Base-by-base conservation (phyloP, 2,329 filamentous ascomycete genomes). In the Fusarium vanettenii region DNA sequence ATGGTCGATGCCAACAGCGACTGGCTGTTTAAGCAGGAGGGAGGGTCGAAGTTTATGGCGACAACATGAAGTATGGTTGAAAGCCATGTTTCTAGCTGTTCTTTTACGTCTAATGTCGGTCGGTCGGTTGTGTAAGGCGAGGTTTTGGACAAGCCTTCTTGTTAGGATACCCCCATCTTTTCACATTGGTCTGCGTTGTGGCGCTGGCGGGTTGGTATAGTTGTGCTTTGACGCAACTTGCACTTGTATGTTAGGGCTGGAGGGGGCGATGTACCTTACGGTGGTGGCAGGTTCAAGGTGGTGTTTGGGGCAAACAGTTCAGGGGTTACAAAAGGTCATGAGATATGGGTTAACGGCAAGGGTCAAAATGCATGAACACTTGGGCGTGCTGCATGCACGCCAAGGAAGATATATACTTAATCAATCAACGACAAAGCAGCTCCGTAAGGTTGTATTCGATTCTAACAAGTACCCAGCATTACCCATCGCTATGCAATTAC, bases 1-100 rank as follows among this genome's bases (percentile, higher is more conserved):
- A 94, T 92, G 89, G 89, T 93, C 33, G 92, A 94, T 82, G 91
- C 90, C 3, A 93, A 89, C 76, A 91, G 91, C 71, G 92, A 94
- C 80, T 94, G 93, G 92, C 87, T 94, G n/a, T 92, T 91, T 67
- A 92, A 92, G 78, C 86, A 88, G 66, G 85, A 86, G 27, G 78
- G 76, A 2, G 71, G 67, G 5, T 67, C 71, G 7, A 80, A 81
- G 50, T 82, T 75, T 52, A 77, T 81, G 76, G 69, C 80, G 39
- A 67, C 75, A 31, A 50, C 67, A 62, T 71, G 65, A 72, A 45
- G 25, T 20, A 43, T n/a, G 27, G n/a, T 20, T 56, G 43, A 18
- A 25, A 63, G 39, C 31, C 16, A 48, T 41, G 16, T 14, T 27
- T 50, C 60, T 22, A 64, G 48, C 37, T 43, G 13, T 25, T 63